phyloP scores from a whole-genome alignment of 352 stramenopile genomes.

The Pythium diclinum region DNA sequence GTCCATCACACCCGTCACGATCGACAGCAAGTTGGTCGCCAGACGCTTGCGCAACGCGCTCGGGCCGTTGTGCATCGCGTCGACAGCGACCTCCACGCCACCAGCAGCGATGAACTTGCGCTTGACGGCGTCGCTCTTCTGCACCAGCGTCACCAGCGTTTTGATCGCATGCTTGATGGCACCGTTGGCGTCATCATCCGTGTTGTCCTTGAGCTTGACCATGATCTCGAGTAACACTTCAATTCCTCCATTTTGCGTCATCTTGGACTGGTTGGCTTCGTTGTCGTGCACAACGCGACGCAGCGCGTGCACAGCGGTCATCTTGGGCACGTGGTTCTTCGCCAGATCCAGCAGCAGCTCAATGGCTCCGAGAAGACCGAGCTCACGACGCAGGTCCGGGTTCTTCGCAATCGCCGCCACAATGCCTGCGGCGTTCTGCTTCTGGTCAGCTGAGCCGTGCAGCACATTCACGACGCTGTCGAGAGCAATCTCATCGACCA shows the following conservation, averaged over 20 bases:
- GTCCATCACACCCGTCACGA: neutral
- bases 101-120: neutral
- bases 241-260: neutral
- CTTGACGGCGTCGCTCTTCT: neutral
- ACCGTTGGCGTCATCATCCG: neutral
- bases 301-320: neutral
- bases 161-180: neutral
- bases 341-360: neutral
- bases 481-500: conserved; percentile 6
- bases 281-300: neutral
- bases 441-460: conserved; percentile 5
- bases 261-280: neutral
- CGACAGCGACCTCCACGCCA: neutral
- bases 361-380: neutral
- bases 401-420: neutral
- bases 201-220: neutral
- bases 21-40: neutral
- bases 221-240: neutral
- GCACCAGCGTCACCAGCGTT: neutral
- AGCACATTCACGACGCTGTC: conserved; percentile 10
- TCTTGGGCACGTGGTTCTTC: neutral
- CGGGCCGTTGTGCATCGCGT: neutral
- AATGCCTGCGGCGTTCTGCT: conserved; percentile 10
- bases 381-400: neutral
- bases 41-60: neutral